phyloP scores from a whole-genome alignment of 129 eudicot species.

The Apium graveolens region DNA sequence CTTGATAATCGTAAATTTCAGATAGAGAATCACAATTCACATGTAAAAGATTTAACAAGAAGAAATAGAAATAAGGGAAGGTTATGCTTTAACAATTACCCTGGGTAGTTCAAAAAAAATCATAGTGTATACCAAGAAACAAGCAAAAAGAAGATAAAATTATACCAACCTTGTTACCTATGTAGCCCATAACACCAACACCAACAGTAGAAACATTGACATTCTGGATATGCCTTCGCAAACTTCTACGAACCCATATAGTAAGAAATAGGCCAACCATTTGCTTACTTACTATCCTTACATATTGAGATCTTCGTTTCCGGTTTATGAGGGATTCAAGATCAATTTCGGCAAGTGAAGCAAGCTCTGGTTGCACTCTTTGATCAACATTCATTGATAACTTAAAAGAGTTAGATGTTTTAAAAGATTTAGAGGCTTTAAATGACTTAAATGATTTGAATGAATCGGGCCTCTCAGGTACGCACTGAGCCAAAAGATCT shows the following conservation, averaged over 20 bases:
- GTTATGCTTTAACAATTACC: background rate
- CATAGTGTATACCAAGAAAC: background rate
- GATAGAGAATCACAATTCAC: background rate
- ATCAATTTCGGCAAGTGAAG: slow-evolving; percentile 49
- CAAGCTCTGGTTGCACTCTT: slow-evolving; percentile 35
- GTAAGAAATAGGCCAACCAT: slow-evolving; percentile 91
- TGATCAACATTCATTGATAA: slow-evolving; percentile 25
- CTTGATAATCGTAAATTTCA: background rate
- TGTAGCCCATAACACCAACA: slow-evolving; percentile 97
- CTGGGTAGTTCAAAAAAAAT: background rate
- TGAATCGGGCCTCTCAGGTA: slow-evolving; percentile 46
- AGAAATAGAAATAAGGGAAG: background rate
- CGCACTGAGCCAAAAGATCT: slow-evolving; percentile 60
- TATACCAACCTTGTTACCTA: slow-evolving; percentile 80
- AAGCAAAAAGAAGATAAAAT: background rate
- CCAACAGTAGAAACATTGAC: slow-evolving; percentile 89
- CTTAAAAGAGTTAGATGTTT: slow-evolving; percentile 50
- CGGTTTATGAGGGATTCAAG: slow-evolving; percentile 71
- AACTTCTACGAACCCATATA: slow-evolving; percentile 88
- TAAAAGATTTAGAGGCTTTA: slow-evolving; percentile 54
- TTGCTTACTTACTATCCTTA: slow-evolving; percentile 94
- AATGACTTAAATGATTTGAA: slow-evolving; percentile 51
- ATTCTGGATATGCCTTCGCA: slow-evolving; percentile 83
- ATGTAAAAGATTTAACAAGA: background rate
- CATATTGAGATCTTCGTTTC: slow-evolving; percentile 71